phyloP scores from a whole-genome alignment of 129 eudicot species.

The Glebionis coronaria region DNA sequence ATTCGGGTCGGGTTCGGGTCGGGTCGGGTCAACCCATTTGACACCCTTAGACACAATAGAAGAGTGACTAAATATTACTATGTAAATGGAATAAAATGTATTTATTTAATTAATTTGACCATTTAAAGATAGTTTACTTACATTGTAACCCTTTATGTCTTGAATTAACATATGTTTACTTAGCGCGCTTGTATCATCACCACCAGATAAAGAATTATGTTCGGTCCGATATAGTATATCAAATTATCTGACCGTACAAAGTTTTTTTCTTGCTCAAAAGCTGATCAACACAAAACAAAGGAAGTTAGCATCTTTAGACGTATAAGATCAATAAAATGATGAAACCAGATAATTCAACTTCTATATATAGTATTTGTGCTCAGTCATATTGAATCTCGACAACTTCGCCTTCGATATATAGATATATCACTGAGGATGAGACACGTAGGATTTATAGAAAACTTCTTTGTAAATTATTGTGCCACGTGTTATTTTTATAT shows the following conservation, averaged over 20 bases:
- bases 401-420: too few relatives aligned
- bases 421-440: too few relatives aligned
- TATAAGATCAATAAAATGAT: neutral
- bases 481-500: too few relatives aligned
- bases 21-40: too few relatives aligned
- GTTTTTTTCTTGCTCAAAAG: constrained; percentile 58
- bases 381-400: too few relatives aligned
- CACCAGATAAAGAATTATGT: constrained; percentile 36
- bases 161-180: constrained; percentile 42
- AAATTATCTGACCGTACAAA: constrained; percentile 56
- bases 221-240: constrained; percentile 43
- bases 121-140: constrained; percentile 29
- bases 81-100: neutral
- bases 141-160: constrained; percentile 59
- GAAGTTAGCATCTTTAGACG: neutral
- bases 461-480: too few relatives aligned
- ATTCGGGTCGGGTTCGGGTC: too few relatives aligned
- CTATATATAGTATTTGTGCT: too few relatives aligned
- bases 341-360: too few relatives aligned
- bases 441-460: too few relatives aligned
- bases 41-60: too few relatives aligned
- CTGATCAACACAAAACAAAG: constrained; percentile 37
- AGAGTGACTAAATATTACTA: too few relatives aligned
- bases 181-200: constrained; percentile 42
- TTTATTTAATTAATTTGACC: neutral